Evolutionary conservation across 306 rosid species (phyloP).

Genomic region (Mucuna pruriens): DNA sequence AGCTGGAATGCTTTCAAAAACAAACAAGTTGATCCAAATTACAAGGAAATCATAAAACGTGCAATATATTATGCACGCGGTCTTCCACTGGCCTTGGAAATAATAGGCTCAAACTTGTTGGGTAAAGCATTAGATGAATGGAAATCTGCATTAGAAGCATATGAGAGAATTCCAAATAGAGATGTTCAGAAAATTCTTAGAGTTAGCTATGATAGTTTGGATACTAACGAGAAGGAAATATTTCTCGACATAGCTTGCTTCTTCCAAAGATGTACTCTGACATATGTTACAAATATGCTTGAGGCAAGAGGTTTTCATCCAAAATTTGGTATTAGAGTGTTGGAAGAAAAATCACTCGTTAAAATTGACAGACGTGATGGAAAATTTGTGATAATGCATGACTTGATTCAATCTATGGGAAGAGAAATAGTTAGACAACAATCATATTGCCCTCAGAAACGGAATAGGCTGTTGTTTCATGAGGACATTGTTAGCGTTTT

Average conservation of each 20-base stretch:
- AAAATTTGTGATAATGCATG: not conserved
- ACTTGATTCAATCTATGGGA: constrained; percentile 6
- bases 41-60: not conserved
- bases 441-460: not conserved
- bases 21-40: not conserved
- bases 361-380: not conserved
- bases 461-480: constrained; percentile 12
- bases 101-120: constrained; percentile 7
- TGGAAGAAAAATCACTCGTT: constrained; percentile 5
- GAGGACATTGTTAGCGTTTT: constrained; percentile 19
- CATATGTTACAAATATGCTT: not conserved
- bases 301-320: constrained; percentile 18
- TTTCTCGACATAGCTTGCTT: constrained; percentile 42
- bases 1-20: constrained; percentile 31
- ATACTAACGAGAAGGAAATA: not conserved
- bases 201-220: constrained; percentile 24
- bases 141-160: not conserved
- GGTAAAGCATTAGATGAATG: constrained; percentile 24
- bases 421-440: not conserved
- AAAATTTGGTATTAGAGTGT: not conserved
- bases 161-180: not conserved
- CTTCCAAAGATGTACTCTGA: not conserved
- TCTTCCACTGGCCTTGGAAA: constrained; percentile 18
- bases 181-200: not conserved
- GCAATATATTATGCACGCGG: not conserved